Base-by-base conservation (phyloP, 768 basidiomycete genomes). In the Hygrocybe punicea region DNA sequence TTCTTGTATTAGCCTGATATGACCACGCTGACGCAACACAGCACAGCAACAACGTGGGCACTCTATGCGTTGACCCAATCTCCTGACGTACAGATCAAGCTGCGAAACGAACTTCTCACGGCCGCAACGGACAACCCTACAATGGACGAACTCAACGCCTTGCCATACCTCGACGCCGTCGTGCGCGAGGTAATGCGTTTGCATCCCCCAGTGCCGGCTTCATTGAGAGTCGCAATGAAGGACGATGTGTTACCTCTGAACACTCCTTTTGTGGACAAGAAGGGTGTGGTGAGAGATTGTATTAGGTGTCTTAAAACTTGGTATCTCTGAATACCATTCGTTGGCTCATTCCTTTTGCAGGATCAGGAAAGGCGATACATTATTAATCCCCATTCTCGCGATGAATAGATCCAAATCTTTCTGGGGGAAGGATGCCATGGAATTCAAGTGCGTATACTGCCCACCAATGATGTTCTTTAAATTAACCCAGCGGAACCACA, bases 111-210 rank as follows among this genome's bases (percentile, higher is more conserved):
- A 60, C 67, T 79, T 2, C 63, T 72, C 9, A 58, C 64, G 0
- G 64, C 77, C 6, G 51, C 65, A 3, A 78, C 74, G 0, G 73
- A 80, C 2, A 72, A 62, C 0, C 82, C 81, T 6, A 65, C 71
- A 5, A 82, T 83, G 78, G 83, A 84, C 21, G 75, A 78, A 14
- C 73, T 85, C 2, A 69, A 73, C 45, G 64, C 73, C 11, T 72
- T 86, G 16, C 74, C 78, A 0, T 83, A 82, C 62, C 76, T 86
- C 14, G 84, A 83, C 56, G 62, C 63, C 6, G 72, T 81, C 23
- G 65, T 79, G 16, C 70, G 72, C 14, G 81, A 82, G 66, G 74
- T 71, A 1, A 63, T 81, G 21, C 74, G 81, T 1, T 35, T 78
- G 5, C 66, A 81, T 56, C 16, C 77, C 0, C 77, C 78, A 0